These are phyloP conservation scores for Barnettozyma botsteinii DNA, from an alignment of 805 yeast species.

Conservation along the genomic window DNA sequence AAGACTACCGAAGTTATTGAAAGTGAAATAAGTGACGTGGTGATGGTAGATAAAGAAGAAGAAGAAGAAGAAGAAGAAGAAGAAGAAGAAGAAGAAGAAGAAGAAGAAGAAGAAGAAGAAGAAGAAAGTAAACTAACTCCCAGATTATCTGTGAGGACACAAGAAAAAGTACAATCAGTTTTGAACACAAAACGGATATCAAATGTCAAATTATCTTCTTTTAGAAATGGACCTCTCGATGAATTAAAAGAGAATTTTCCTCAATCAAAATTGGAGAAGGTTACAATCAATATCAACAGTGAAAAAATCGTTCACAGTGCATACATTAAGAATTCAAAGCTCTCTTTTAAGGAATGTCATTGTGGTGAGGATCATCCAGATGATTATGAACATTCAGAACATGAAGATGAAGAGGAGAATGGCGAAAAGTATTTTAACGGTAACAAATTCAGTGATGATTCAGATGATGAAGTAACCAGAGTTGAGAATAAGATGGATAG, in stretches of 20 bases:
- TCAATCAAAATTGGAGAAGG: slow-evolving; percentile 4
- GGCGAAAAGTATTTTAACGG: too few species aligned
- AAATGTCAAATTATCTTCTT: slow-evolving; percentile 11
- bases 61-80: slow-evolving; percentile 9
- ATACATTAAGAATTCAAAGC: slow-evolving; percentile 12
- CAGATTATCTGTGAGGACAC: not conserved
- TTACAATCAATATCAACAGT: slow-evolving; percentile 23
- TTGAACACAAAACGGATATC: slow-evolving; percentile 1
- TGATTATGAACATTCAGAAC: not conserved
- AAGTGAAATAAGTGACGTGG: too few species aligned
- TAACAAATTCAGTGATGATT: slow-evolving; percentile 1
- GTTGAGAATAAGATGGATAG: not conserved
- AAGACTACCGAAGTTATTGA: not conserved
- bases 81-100: not conserved
- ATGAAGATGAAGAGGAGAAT: slow-evolving; percentile 1
- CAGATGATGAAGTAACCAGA: not conserved
- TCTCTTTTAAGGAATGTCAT: slow-evolving; percentile 17
- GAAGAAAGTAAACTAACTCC: not conserved
- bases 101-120: not conserved
- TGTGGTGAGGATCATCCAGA: not conserved
- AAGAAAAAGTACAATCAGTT: slow-evolving; percentile 3
- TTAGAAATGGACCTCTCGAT: slow-evolving; percentile 5
- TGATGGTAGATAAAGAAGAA: not conserved
- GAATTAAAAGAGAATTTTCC: not conserved
- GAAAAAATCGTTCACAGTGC: slow-evolving; percentile 19